Base-by-base conservation (phyloP, 495 filamentous ascomycete species). In the Paragyromitra xinjiangensis region DNA sequence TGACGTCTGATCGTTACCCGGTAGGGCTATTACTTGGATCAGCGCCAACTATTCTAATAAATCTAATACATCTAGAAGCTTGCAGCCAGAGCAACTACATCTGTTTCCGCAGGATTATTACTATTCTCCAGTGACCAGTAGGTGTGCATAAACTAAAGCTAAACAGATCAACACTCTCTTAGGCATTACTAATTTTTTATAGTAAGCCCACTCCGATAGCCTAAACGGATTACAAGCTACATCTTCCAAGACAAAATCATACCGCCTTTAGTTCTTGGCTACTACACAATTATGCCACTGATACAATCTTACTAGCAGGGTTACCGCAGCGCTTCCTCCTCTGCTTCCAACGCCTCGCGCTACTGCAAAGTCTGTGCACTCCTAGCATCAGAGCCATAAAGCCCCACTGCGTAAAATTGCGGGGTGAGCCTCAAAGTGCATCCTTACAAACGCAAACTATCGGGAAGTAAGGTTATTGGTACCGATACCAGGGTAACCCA, bases 21-120 rank as follows among this genome's bases (percentile, higher is more conserved):
- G 72, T 44, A 70, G 45, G 58, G 42, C 22, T 22, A 71, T 63
- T 75, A 70, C 7, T 75, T 64, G 29, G 37, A 55, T n/a, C 24
- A 14, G 34, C 11, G 26, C 72, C 42, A 39, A 12, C 11, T 16
- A 67, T 11, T 24, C 51, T 34, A 48, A 74, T 61, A 37, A 58
- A 74, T 29, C 16, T 71, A 66, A 71, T 56, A 75, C 73, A 44
- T 59, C 39, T 12, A 26, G 42, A 29, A 24, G 8, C 1, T 42
- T 24, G 29, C 29, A 3, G 29, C 4, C 29, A 2, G 29, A 34
- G 2, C 4, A 34, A 34, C 3, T 34, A 34, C 2, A 34, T 3
- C 1, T 34, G 29, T 3, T 34, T 34, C 16, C 24, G 44, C 64
- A 55, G 29, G 45, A 8, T 12, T 29, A 2, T 37, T 58, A 6